Evolutionary conservation across 768 basidiomycete genomes (phyloP).

Genomic region (Suillus discolor): DNA sequence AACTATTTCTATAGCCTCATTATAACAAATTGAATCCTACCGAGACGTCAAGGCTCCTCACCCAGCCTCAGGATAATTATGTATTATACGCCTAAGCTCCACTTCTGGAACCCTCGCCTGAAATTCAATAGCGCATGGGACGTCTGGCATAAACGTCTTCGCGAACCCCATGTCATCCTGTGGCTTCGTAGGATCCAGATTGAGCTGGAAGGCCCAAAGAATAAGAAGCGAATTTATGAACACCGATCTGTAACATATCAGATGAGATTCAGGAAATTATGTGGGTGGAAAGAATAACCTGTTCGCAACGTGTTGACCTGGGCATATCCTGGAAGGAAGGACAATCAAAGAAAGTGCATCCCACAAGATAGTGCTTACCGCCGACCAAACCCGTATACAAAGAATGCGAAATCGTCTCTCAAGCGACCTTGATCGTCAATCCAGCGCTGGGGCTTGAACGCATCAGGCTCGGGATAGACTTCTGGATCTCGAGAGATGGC

Average conservation of each 20-base stretch:
- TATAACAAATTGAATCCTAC: no score
- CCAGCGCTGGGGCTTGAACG: not conserved
- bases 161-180: not conserved
- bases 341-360: not conserved
- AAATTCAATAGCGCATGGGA: not conserved
- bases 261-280: not conserved
- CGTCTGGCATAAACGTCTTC: not conserved
- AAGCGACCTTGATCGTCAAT: not conserved
- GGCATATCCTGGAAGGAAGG: not conserved
- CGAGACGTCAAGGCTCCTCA: not conserved
- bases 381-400: not conserved
- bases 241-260: not conserved
- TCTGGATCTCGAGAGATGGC: conserved; percentile 5
- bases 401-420: not conserved
- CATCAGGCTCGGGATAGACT: not conserved
- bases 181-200: not conserved
- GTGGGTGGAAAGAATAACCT: not conserved
- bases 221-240: conserved; percentile 1
- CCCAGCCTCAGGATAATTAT: not conserved
- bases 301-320: not conserved
- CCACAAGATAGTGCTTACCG: not conserved
- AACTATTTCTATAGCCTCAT: no score
- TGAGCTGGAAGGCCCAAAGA: not conserved
- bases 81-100: not conserved
- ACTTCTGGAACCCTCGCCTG: not conserved